Evolutionary conservation across 768 basidiomycete species (phyloP), one percentile per base, ranked within the genome.

Genomic region (Gautieria morchelliformis): DNA sequence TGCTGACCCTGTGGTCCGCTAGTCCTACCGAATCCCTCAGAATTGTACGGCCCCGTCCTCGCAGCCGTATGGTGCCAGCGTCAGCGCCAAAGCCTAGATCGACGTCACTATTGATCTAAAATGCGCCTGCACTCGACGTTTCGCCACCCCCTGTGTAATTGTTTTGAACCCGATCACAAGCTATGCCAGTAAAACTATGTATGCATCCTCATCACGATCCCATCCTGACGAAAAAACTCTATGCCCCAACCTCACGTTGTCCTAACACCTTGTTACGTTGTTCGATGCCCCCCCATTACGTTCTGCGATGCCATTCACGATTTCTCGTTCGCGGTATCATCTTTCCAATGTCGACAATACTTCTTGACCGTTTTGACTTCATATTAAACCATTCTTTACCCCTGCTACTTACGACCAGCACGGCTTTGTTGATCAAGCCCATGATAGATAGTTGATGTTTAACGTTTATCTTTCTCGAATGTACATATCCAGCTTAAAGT

Each of bases 21-120:
- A 78, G 76, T 37, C 69, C 75, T 9, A 62, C 68, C n/a, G 72
- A 75, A 59, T 69, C 68, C 15, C 66, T 77, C 24, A 69, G 78
- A 61, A 66, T 78, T 56, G 73, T 70, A 60, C 73, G 76, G 32
- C 78, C 78, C 14, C 70, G 77, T 46, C 77, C 77, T 3, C 72
- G 69, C 40, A 74, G 74, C 51, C 51, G 51, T 32, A 11, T 39
- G 9, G 51, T 40, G 32, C 51, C 51, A 32, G 37, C 51, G 33
- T n/a, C n/a, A n/a, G 11, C 51, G 5, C 27, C 27, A 27, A 27
- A 27, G 27, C 27, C 27, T 15, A 52, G 35, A 24, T 52, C 51
- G 15, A 52, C 37, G 12, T 37, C 37, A 15, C 32, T 52, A 4
- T 17, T 52, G 32, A n/a, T 40, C 17, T 52, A 39, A 51, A 37